These are phyloP conservation scores for Singerocomus inundabilis DNA, from an alignment of 1,284 basidiomycete species.

Conservation along the genomic window DNA sequence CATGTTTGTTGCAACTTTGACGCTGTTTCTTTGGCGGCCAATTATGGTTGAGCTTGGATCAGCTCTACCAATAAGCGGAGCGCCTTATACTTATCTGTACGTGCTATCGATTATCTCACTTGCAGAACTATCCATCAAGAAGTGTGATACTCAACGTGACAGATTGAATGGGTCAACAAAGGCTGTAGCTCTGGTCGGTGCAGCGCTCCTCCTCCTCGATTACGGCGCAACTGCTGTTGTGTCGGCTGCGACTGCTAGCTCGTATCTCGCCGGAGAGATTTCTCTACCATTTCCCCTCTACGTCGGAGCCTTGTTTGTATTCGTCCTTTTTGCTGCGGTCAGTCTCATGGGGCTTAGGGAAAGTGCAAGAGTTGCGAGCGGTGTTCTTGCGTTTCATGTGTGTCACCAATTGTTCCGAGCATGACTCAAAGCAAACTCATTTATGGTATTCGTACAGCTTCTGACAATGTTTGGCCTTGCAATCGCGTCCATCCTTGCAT, in stretches of 20 bases:
- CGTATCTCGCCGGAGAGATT: constrained; percentile 65
- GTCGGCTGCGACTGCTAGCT: constrained; percentile 65
- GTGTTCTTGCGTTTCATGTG: constrained; percentile 58
- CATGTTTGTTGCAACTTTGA: constrained; percentile 55
- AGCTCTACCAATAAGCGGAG: constrained; percentile 63
- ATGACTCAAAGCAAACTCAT: constrained; percentile 4
- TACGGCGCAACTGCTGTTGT: constrained; percentile 65
- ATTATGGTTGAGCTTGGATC: constrained; percentile 68
- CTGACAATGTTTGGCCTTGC: constrained; percentile 54
- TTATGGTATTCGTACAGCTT: constrained; percentile 37
- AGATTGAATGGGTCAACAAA: constrained; percentile 65
- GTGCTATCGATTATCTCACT: constrained; percentile 14
- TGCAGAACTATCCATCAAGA: neutral
- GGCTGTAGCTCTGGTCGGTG: constrained; percentile 55
- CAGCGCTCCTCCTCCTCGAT: constrained; percentile 62
- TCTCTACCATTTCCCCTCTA: constrained; percentile 49
- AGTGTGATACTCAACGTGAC: neutral
- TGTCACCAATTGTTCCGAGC: constrained; percentile 21
- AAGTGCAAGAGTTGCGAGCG: constrained; percentile 56
- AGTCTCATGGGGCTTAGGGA: constrained; percentile 61
- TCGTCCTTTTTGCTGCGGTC: constrained; percentile 51
- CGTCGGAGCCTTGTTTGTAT: constrained; percentile 48
- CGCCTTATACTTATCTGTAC: constrained; percentile 66
- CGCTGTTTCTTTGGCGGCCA: constrained; percentile 66
- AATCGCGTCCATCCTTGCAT: constrained; percentile 48